A percentile compares a stretch with the other conserved stretches of the same genome.
Conservation (phyloP, 1,139 yeast species). For the Suhomyces guaymorum region DNA sequence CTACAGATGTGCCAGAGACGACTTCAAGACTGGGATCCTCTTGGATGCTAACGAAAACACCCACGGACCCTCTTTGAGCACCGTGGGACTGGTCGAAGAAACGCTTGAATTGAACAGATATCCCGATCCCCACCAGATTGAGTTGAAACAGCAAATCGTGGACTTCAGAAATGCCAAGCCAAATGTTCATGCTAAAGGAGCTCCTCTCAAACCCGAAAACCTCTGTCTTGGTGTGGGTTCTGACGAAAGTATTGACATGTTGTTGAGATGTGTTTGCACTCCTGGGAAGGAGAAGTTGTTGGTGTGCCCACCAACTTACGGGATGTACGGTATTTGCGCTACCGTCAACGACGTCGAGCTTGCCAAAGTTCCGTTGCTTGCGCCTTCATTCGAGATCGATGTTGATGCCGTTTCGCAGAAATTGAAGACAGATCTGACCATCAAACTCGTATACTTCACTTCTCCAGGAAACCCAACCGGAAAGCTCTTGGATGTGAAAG, state of each 20-base stretch:
- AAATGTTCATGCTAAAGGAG: slow-evolving; percentile 21
- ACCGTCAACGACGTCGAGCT: slow-evolving; percentile 82
- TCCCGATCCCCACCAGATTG: slow-evolving; percentile 96
- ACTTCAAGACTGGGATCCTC: slow-evolving; percentile 67
- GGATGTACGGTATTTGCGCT: slow-evolving; percentile 94
- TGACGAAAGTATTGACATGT: slow-evolving; percentile 90
- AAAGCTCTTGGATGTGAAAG: slow-evolving; percentile 50
- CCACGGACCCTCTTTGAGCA: slow-evolving; percentile 74
- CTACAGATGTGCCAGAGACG: slow-evolving; percentile 91
- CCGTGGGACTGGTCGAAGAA: slow-evolving; percentile 26
- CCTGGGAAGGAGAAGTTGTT: slow-evolving; percentile 84
- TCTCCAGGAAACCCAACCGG: slow-evolving; percentile 99
- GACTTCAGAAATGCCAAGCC: slow-evolving; percentile 64
- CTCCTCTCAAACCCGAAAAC: slow-evolving; percentile 59
- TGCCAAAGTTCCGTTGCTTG: slow-evolving; percentile 63
- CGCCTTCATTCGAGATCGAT: slow-evolving; percentile 66
- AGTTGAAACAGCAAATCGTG: slow-evolving; percentile 69
- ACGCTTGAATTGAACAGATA: slow-evolving; percentile 72
- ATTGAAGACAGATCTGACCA: slow-evolving; percentile 54
- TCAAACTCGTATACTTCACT: slow-evolving; percentile 81
- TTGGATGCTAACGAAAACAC: slow-evolving; percentile 97
- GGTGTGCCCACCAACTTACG: slow-evolving; percentile 94
- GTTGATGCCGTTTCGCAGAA: slow-evolving; percentile 54
- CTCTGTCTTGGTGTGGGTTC: slow-evolving; percentile 95
- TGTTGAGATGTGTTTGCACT: slow-evolving; percentile 78